Evolutionary conservation across 306 rosid species (phyloP), one percentile per base, ranked within the genome.

Genomic region (Pterocarpus santalinus): DNA sequence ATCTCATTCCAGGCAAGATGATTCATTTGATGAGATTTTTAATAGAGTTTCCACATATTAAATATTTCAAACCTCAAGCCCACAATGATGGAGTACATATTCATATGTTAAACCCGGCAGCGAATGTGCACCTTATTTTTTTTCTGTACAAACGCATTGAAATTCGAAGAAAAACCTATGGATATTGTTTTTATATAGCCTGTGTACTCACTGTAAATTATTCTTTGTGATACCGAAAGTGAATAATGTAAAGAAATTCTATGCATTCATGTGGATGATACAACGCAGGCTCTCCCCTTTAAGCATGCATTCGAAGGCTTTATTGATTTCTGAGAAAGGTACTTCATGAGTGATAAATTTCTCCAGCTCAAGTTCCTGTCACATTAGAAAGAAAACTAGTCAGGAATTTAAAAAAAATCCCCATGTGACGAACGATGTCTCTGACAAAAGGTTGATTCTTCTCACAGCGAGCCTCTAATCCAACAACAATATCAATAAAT

Each of bases 321-420:
- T 83, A 74, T 83, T 86, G 85, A 83, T 83, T 73, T 86, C 75
- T 4, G 75, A 73, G 76, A 86, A 83, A 15, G 85, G 79, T 60
- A 86, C 56, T 73, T 62, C 65, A 47, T 86, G 85, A 58, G 87
- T 77, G 71, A 77, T 73, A 60, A 80, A 80, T 69, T 80, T 83
- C 73, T 88, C 86, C 41, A 58, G 43, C 64, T 85, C 89, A 39
- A 80, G 80, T 56, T 87, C 86, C 80, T 81, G 60, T 44, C 69
- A 78, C 65, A 61, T 63, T 53, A 12, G 41, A 65, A 53, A 73
- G 1, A 43, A 43, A 43, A 43, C 47, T 43, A 22, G 35, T 14
- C 30, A 78, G 75, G 58, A 22, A 81, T 1, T 43, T 28, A 58
- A 7, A 30, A 32, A 1, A 17, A 65, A 10, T 43, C 5, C 7